Percentiles rank a stretch among this genome's conserved stretches.
Evolutionary conservation across 176 grass and related monocot genomes (phyloP).

Genomic region (Stipa capillata): DNA sequence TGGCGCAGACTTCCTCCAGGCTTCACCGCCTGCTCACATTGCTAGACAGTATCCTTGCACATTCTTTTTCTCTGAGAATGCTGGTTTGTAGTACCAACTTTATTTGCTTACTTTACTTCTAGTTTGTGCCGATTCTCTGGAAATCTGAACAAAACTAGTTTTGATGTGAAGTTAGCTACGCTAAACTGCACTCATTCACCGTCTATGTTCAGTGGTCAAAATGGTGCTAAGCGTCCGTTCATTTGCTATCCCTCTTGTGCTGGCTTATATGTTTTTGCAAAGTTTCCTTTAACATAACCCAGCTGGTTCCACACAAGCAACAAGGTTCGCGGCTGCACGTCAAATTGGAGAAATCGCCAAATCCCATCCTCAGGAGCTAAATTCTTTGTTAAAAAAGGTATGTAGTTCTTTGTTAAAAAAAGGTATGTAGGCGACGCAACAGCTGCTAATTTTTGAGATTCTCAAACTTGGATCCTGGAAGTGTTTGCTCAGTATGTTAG

Average conservation of each 20-base stretch:
- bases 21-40: slow-evolving; percentile 93
- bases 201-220: neutral
- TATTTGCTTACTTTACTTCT: neutral
- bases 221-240: neutral
- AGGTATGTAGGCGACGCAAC: neutral
- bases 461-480: neutral
- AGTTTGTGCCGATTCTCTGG: neutral
- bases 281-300: slow-evolving; percentile 46
- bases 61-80: neutral
- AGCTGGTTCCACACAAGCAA: slow-evolving; percentile 94
- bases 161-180: too few relatives aligned
- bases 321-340: slow-evolving; percentile 77
- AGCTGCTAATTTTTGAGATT: neutral
- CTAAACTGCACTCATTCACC: neutral
- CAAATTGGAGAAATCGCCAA: slow-evolving; percentile 97
- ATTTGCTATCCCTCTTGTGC: neutral
- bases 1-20: slow-evolving; percentile 86
- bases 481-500: neutral
- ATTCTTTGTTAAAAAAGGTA: slow-evolving; percentile 84
- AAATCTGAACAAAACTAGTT: neutral
- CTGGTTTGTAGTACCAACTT: neutral
- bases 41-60: slow-evolving; percentile 81
- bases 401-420: too few relatives aligned
- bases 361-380: slow-evolving; percentile 83
- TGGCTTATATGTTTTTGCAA: neutral